phyloP scores from a whole-genome alignment of 768 basidiomycete genomes.

The Podaxis sp. region DNA sequence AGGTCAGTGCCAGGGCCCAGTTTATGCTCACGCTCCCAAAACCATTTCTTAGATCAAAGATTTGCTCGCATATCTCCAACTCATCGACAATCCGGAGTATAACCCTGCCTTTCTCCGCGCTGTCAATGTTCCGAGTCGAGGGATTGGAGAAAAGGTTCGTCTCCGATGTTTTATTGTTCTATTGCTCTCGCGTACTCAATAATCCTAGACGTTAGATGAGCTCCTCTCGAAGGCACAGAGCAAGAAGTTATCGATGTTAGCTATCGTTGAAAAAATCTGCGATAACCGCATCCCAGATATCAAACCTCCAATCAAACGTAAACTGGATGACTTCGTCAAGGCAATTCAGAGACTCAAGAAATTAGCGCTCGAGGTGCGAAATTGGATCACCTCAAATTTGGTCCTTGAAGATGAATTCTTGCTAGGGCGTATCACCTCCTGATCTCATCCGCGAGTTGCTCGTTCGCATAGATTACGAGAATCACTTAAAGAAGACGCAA shows the following conservation, averaged over 20 bases:
- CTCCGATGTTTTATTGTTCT: neutral
- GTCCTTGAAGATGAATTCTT: neutral
- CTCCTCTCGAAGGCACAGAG: constrained; percentile 51
- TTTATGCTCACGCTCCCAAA: neutral
- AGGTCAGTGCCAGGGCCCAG: constrained; percentile 40
- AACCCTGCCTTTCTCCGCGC: constrained; percentile 70
- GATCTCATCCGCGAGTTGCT: constrained; percentile 61
- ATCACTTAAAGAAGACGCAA: constrained; percentile 66
- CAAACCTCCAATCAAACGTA: constrained; percentile 65
- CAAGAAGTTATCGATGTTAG: constrained; percentile 52
- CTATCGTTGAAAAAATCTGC: constrained; percentile 60
- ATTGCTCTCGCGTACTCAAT: neutral
- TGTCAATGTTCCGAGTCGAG: constrained; percentile 68
- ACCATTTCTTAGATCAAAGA: constrained; percentile 63
- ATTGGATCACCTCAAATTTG: neutral
- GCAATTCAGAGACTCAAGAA: constrained; percentile 50
- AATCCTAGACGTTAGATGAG: constrained; percentile 55
- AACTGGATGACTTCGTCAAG: constrained; percentile 58
- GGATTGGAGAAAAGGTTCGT: constrained; percentile 75
- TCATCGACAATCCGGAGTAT: constrained; percentile 71
- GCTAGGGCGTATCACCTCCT: constrained; percentile 57
- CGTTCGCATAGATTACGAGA: constrained; percentile 60
- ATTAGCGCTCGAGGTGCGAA: constrained; percentile 50
- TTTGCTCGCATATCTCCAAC: constrained; percentile 76
- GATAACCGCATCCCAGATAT: constrained; percentile 60